Evolutionary conservation across 129 eudicot species (phyloP).

Genomic region (Saussurea involucrata): DNA sequence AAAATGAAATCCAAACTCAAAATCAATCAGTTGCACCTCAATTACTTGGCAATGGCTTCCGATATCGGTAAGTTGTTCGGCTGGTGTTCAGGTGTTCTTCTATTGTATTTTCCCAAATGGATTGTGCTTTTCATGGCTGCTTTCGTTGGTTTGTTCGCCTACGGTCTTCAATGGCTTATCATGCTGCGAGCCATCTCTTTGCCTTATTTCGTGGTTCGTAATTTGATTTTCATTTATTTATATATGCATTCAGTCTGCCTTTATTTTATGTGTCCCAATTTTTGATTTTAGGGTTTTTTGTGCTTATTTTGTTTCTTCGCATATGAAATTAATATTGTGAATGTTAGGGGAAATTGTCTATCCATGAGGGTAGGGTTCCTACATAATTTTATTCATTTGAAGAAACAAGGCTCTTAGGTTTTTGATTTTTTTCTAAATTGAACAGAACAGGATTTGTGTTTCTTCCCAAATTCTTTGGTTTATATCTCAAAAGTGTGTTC

Average conservation of each 20-base stretch:
- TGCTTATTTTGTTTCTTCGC: neutral
- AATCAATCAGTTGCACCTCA: slow-evolving; percentile 49
- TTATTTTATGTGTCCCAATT: neutral
- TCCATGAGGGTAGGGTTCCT: neutral
- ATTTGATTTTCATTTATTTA: neutral
- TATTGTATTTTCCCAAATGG: slow-evolving; percentile 54
- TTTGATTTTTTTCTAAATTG: neutral
- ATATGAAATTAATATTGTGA: neutral
- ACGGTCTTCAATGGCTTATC: slow-evolving; percentile 63
- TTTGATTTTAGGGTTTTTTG: neutral
- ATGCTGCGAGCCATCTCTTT: slow-evolving; percentile 32
- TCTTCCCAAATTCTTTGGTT: neutral
- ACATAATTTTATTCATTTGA: neutral
- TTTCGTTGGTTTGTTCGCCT: slow-evolving; percentile 53
- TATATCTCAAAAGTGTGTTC: neutral
- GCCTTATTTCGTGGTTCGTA: slow-evolving; percentile 61
- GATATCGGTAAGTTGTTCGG: slow-evolving; percentile 64
- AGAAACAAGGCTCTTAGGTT: neutral
- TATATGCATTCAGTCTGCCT: neutral
- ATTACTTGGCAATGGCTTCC: slow-evolving; percentile 49
- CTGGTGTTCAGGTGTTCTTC: slow-evolving; percentile 60
- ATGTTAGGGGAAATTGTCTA: neutral
- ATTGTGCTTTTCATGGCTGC: slow-evolving; percentile 53
- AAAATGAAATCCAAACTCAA: slow-evolving; percentile 41
- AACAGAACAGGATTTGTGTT: neutral